Percentiles rank a stretch among this genome's conserved stretches.
phyloP scores from a whole-genome alignment of 2,329 filamentous ascomycete species.

The Kalaharituber pfeilii region DNA sequence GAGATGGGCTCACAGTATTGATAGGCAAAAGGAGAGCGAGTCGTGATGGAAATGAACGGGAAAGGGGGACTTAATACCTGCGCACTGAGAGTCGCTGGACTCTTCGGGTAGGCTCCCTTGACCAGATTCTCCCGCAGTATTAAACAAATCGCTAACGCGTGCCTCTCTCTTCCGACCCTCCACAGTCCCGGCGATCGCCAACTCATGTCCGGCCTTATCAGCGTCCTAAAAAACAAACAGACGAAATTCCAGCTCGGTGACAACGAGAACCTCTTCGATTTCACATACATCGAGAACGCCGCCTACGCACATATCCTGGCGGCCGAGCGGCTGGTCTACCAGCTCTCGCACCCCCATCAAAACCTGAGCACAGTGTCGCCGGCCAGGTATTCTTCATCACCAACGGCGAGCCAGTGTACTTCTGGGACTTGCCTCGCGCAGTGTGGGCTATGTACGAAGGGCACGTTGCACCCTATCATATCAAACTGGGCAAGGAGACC shows the following conservation, averaged over 20 bases:
- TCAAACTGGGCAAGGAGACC: conserved; percentile 3
- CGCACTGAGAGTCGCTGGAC: conserved; percentile 68
- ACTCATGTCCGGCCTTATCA: conserved; percentile 54
- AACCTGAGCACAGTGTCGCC: conserved; percentile 51
- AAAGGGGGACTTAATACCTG: conserved; percentile 48
- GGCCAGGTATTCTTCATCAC: conserved; percentile 83
- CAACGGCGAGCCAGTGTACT: conserved; percentile 74
- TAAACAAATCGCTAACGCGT: too few relatives aligned
- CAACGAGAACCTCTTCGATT: conserved; percentile 53
- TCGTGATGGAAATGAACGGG: conserved; percentile 49
- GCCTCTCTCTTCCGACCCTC: background rate
- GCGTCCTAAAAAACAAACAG: conserved; percentile 49
- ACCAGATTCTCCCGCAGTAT: background rate
- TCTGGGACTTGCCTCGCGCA: conserved; percentile 71
- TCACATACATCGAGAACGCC: conserved; percentile 51
- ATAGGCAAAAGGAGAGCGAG: conserved; percentile 59
- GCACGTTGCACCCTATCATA: conserved; percentile 26
- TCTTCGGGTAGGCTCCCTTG: conserved; percentile 56
- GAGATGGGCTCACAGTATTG: conserved; percentile 2
- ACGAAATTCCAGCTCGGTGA: conserved; percentile 65
- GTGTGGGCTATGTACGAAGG: conserved; percentile 45
- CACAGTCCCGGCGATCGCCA: conserved; percentile 46
- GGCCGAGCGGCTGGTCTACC: conserved; percentile 50
- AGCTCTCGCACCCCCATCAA: conserved; percentile 30
- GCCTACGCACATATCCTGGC: conserved; percentile 72